Conservation (phyloP, 2,329 filamentous ascomycete genomes). For the Hymenoscyphus occultus region DNA sequence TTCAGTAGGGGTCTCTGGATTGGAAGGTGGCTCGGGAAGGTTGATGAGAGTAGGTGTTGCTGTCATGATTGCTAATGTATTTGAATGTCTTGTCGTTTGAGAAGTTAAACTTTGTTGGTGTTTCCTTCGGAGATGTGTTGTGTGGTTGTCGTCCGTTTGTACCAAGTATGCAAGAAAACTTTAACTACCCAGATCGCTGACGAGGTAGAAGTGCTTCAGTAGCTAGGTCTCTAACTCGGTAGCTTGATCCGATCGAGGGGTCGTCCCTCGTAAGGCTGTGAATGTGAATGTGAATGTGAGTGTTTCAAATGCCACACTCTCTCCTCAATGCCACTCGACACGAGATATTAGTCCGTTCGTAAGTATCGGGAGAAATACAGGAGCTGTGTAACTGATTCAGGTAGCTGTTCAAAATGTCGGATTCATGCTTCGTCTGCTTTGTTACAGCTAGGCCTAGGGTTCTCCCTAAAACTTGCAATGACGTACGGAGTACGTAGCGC, state of each 20-base stretch:
- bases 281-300: not conserved
- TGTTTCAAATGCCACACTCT: too few relatives aligned
- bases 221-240: not conserved
- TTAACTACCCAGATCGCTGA: not conserved
- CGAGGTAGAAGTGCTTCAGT: not conserved
- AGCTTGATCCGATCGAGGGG: not conserved
- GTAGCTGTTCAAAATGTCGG: not conserved
- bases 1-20: slow-evolving; percentile 83
- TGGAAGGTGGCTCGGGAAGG: slow-evolving; percentile 76
- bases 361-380: too few relatives aligned
- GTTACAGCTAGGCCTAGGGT: not conserved
- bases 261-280: not conserved
- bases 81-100: not conserved
- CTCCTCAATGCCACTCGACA: not conserved
- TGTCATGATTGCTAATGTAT: not conserved
- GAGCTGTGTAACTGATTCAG: too few relatives aligned
- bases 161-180: not conserved
- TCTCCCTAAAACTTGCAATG: not conserved
- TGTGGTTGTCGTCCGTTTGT: not conserved
- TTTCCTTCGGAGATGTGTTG: not conserved
- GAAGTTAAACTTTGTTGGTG: not conserved
- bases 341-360: too few relatives aligned
- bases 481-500: not conserved
- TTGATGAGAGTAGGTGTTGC: slow-evolving; percentile 65
- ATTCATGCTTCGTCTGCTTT: not conserved